Base-by-base conservation (phyloP, 805 yeast genomes). In the Saturnispora sekii region DNA sequence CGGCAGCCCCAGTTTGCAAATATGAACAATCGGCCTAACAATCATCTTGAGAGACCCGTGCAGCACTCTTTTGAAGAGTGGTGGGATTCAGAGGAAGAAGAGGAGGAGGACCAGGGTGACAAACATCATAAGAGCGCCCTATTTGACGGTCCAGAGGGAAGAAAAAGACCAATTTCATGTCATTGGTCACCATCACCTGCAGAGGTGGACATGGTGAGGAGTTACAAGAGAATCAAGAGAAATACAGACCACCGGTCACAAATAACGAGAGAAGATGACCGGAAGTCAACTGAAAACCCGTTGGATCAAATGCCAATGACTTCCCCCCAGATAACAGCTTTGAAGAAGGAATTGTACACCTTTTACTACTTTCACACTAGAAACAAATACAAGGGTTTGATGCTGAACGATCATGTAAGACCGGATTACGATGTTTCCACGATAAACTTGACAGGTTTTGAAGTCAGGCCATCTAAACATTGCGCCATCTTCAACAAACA, bases 1-100 rank as follows among this genome's bases (percentile, higher is more conserved):
- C 34, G 45, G 16, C 45, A 43, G 26, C 26, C 18, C 17, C 16
- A 4, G 5, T 30, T 32, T 26, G 32, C 45, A 4, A 43, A 43
- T 14, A 32, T 41, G 15, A n/a, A 36, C n/a, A 43, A 43, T 14
- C 10, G 45, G n/a, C 37, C 41, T 12, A 43, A 43, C n/a, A 11
- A 36, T 5, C 17, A 28, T 12, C 15, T 30, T n/a, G 16, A 17
- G 11, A 4, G 15, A 7, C 45, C 45, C 2, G 37, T n/a, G 11
- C 41, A 43, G n/a, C n/a, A 43, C 16, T 37, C 41, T 7, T 43
- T 43, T 36, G 45, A 43, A 26, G 37, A 43, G 6, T 43, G 45
- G 45, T 43, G 41, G 41, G 45, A 43, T 18, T 37, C 41, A 11
- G 45, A 43, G 14, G 44, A 41, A 10, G 44, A 41, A 28, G 38